A percentile compares a stretch with the other conserved stretches of the same genome.
Evolutionary conservation across 2,329 filamentous ascomycete genomes (phyloP).

Genomic region (Fusarium mundagurra): DNA sequence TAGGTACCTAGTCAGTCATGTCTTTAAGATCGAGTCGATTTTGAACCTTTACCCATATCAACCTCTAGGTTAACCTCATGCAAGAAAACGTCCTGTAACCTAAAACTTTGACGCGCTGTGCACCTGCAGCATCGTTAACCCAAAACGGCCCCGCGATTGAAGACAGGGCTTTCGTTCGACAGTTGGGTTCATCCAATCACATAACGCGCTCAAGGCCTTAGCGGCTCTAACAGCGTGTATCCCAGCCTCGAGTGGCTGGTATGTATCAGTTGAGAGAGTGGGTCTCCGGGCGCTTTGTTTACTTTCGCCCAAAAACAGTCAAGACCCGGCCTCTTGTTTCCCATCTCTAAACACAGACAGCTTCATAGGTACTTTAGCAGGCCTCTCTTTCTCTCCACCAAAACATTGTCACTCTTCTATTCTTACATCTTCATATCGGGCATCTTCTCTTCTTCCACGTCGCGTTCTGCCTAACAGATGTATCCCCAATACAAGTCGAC

Average conservation of each 20-base stretch:
- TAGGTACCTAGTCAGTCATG: too few relatives aligned
- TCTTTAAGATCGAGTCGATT: neutral
- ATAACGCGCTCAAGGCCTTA: neutral
- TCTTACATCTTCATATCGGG: constrained; percentile 20
- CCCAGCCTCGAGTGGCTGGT: constrained; percentile 12
- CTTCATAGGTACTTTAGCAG: constrained; percentile 6
- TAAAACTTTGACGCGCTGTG: neutral
- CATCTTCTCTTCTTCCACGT: constrained; percentile 19
- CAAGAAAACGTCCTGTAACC: constrained; percentile 2
- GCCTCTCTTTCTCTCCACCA: constrained; percentile 27
- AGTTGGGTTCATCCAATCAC: constrained; percentile 1
- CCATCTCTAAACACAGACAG: constrained; percentile 34
- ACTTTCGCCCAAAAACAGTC: constrained; percentile 49
- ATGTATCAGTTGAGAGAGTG: constrained; percentile 14
- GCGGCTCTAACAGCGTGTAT: neutral
- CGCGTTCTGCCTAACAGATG: constrained; percentile 25
- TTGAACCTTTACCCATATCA: neutral
- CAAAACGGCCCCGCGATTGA: constrained; percentile 14
- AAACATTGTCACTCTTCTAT: constrained; percentile 13
- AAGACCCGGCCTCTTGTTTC: constrained; percentile 23
- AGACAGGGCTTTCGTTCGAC: constrained; percentile 4
- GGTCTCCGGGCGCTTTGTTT: constrained; percentile 45
- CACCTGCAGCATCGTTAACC: constrained; percentile 16
- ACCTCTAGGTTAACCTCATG: constrained; percentile 9
- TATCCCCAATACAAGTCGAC: constrained; percentile 13